phyloP scores from a whole-genome alignment of 257 asterid species.

The Jacaranda copaia region DNA sequence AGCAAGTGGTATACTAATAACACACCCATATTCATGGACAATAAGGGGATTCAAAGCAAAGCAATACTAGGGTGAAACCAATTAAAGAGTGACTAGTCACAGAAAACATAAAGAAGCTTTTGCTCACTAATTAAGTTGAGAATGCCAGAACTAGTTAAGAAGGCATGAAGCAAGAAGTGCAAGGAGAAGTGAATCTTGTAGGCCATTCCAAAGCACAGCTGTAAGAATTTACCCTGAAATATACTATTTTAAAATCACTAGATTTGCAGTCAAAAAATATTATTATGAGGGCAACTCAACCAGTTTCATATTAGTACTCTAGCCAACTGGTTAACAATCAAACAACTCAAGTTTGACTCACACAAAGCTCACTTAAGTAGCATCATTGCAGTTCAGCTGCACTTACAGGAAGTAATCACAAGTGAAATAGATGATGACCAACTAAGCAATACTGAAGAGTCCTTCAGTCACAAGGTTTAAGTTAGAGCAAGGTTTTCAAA shows the following conservation, averaged over 20 bases:
- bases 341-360: background rate
- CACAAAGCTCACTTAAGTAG: background rate
- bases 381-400: background rate
- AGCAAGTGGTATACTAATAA: background rate
- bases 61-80: slow-evolving; percentile 1
- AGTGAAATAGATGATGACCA: slow-evolving; percentile 10
- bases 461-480: background rate
- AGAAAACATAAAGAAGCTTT: slow-evolving; percentile 20
- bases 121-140: slow-evolving; percentile 1
- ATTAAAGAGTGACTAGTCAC: slow-evolving; percentile 12
- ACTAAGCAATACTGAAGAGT: background rate
- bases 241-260: too few relatives aligned
- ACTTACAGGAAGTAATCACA: background rate
- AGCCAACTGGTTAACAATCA: background rate
- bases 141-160: background rate
- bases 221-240: too few relatives aligned
- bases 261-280: background rate
- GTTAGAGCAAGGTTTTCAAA: background rate
- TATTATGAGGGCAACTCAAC: slow-evolving; percentile 7
- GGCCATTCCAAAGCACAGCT: too few relatives aligned
- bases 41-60: slow-evolving; percentile 2
- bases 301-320: background rate
- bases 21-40: background rate
- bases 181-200: background rate
- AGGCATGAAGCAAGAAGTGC: background rate